Evolutionary conservation across 2,329 filamentous ascomycete genomes (phyloP), one percentile per base, ranked within the genome.

Genomic region (Reticulascus tulasneorum): DNA sequence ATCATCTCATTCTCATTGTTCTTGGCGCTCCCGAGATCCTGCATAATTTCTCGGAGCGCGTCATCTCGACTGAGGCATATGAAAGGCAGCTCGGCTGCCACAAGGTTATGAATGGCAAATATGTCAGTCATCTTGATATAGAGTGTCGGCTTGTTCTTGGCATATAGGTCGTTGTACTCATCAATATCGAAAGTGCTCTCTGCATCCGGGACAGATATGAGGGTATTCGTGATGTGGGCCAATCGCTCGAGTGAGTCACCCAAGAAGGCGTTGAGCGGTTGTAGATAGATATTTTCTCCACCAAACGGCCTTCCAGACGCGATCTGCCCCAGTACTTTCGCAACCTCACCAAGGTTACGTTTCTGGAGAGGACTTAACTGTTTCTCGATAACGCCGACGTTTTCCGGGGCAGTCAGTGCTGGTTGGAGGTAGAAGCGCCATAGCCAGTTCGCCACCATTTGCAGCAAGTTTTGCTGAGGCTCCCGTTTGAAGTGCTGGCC

Each of bases 41-140:
- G 85, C 51, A 98, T 77, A 47, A 96, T 85, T 62, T 97, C 93
- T 40, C 87, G 85, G 38, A 98, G 74, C 42, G 89, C 76, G 56
- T 98, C 93, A 48, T 96, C 91, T 22, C 86, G 79, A 43, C 71
- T 77, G 2, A 86, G 84, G 50, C 87, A 94, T 42, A 97, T 81
- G 38, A 72, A 71, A 6, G 81, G 69, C 31, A 96, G 77, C 50
- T 97, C 88, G 17, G 82, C 73, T 4, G 87, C 82, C 36, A 97
- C 77, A 16, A 97, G 74, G 46, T 84, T 88, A 63, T 98, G 94
- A 40, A 98, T 91, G 31, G 91, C 86, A 59, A 98, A 97, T 38
- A 98, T 90, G 58, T 98, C 93, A 12, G 86, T 79, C 78, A 98
- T 91, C 67, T 98, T 98, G 69, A 98, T 95, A 67, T 97, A 98